Evolutionary conservation across 495 filamentous ascomycete genomes (phyloP), one percentile per base, ranked within the genome.

Genomic region (Aspergillus nanangensis): DNA sequence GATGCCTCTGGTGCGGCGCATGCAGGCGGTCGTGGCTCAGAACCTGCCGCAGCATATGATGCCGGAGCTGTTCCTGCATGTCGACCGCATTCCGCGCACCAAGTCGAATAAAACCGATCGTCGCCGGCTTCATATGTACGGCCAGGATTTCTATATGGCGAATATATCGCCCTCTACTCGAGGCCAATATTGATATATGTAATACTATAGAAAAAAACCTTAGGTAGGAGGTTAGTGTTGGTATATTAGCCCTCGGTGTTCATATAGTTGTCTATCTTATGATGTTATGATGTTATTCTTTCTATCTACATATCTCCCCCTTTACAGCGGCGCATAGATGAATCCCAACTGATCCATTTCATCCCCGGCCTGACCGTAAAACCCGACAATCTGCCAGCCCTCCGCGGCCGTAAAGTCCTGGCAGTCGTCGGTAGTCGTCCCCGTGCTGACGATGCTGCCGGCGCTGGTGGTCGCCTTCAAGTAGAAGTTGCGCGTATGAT

Each of bases 261-360:
- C n/a, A n/a, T n/a, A n/a, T n/a, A n/a, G n/a, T n/a, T n/a, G n/a
- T n/a, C n/a, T n/a, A n/a, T n/a, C n/a, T n/a, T n/a, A n/a, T n/a
- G n/a, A n/a, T n/a, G n/a, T n/a, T n/a, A n/a, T n/a, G n/a, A n/a
- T n/a, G n/a, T n/a, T n/a, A n/a, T n/a, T n/a, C n/a, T n/a, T n/a
- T n/a, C n/a, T n/a, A n/a, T n/a, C n/a, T n/a, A n/a, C n/a, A n/a
- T n/a, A n/a, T n/a, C n/a, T n/a, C n/a, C n/a, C n/a, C n/a, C n/a
- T 21, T 29, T 10, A 38, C 15, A 37, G 43, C n/a, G 34, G 34
- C 9, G 32, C 55, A 50, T 67, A 83, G 31, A 83, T 61, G 54
- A 84, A 76, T 5, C 68, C 80, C 31, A 83, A 48, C 54, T 75
- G 70, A 60, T 83, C 80, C 36, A 86, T 51, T 61, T 82, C 78